These are phyloP conservation scores for Trypanosoma scelopori DNA, from an alignment of 208 protist genomes.

Conservation along the genomic window DNA sequence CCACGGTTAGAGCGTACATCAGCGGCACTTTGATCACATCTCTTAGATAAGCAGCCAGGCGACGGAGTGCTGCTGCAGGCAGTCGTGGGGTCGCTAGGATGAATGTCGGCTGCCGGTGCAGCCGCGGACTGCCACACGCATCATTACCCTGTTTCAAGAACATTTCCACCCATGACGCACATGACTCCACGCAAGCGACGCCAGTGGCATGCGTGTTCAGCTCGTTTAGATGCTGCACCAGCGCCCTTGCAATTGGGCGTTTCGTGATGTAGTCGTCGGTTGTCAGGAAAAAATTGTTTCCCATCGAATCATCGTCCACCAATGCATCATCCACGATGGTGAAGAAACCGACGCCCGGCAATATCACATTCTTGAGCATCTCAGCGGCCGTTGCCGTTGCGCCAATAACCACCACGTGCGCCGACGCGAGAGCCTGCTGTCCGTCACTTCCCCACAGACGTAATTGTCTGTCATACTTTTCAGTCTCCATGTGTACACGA, in stretches of 20 bases:
- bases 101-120: constrained; percentile 1
- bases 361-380: constrained; percentile 95
- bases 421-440: constrained; percentile 81
- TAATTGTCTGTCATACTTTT: constrained; percentile 92
- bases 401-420: constrained; percentile 92
- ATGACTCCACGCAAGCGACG: constrained; percentile 31
- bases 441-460: constrained; percentile 94
- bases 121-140: constrained; percentile 3
- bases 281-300: constrained; percentile 96
- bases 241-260: constrained; percentile 59
- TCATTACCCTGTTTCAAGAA: constrained; percentile 25
- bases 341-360: constrained; percentile 92
- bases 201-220: constrained; percentile 84
- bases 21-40: constrained; percentile 51
- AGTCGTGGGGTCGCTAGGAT: constrained; percentile 25
- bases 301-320: constrained; percentile 78
- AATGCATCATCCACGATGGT: constrained; percentile 93
- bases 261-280: constrained; percentile 37
- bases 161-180: constrained; percentile 38
- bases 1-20: constrained; percentile 75
- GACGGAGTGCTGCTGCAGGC: constrained; percentile 5
- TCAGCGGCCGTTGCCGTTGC: constrained; percentile 89
- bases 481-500: constrained; percentile 26
- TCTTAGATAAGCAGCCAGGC: constrained; percentile 11
- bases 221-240: constrained; percentile 73